A percentile compares a stretch with the other conserved stretches of the same genome.
Evolutionary conservation across 176 grass and related monocot genomes (phyloP).

Genomic region (Dactylis glomerata): DNA sequence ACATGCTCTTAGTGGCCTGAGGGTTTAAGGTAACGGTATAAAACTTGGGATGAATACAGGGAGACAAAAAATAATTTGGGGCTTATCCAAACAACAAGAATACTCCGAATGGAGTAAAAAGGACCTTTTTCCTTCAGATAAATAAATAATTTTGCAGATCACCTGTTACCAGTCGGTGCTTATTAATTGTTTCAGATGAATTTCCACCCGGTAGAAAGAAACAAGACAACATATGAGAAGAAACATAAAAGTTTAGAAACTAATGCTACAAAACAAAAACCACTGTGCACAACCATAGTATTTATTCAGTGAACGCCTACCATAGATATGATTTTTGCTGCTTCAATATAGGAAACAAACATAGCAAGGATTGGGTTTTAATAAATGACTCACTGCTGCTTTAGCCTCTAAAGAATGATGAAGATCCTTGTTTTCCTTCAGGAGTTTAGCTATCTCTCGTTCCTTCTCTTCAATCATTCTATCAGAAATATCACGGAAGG

Average conservation of each 20-base stretch:
- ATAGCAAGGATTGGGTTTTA: constrained; percentile 17
- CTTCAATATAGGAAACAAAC: constrained; percentile 1
- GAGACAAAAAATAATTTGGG: background rate
- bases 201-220: background rate
- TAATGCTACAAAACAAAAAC: background rate
- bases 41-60: background rate
- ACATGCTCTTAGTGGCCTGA: too few relatives aligned
- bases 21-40: background rate
- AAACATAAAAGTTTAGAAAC: background rate
- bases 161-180: background rate
- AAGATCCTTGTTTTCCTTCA: constrained; percentile 82
- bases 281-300: background rate
- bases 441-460: constrained; percentile 62
- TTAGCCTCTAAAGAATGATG: constrained; percentile 64
- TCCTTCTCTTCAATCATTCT: constrained; percentile 97
- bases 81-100: background rate
- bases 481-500: constrained; percentile 88
- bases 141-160: background rate
- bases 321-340: constrained; percentile 3
- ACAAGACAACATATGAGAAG: background rate
- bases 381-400: constrained; percentile 37
- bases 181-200: constrained; percentile 12
- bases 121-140: background rate
- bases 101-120: background rate
- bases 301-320: background rate